Evolutionary conservation across 306 rosid genomes (phyloP), one percentile per base, ranked within the genome.

Genomic region (Ormosia emarginata): DNA sequence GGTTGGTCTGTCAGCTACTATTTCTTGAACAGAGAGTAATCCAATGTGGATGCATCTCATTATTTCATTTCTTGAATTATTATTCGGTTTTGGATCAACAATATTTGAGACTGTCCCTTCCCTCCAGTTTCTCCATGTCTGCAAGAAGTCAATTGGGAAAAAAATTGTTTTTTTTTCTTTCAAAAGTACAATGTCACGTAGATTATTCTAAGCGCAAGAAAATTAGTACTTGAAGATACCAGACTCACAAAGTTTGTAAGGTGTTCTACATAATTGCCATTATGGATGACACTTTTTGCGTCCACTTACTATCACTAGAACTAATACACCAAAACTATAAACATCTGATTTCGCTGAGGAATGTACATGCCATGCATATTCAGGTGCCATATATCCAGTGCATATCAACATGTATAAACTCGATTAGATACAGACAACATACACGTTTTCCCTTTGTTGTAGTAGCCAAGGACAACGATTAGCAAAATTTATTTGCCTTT

Each of bases 311-410:
- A 87, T 87, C 71, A 84, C 90, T 6, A 87, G 33, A 61, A 84
- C 3, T 17, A 87, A 24, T 1, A 87, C 83, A 4, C 88, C 90
- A 41, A 87, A 84, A 7, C 90, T 84, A 30, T 34, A 87, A 0
- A 24, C 24, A 24, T 24, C 24, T 24, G 24, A 24, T 24, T 24
- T 24, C 24, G 1, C 24, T 24, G 24, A 87, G 49, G 78, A 74
- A 8, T 74, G 74, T 43, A 82, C 86, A 4, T 62, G 59, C 33
- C 29, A 46, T 4, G 32, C 86, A 55, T 87, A 84, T 41, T 84
- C 88, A 1, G 86, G 88, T 52, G 88, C 75, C 90, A 84, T 84
- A 43, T 87, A 87, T 9, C 87, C 86, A 13, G 86, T 87, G 39
- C 32, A 65, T 55, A 30, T 41, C 0, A 0, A n/a, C 4, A 49